Base-by-base conservation (phyloP, 2,329 filamentous ascomycete species). In the Ceratocystis albifundus region DNA sequence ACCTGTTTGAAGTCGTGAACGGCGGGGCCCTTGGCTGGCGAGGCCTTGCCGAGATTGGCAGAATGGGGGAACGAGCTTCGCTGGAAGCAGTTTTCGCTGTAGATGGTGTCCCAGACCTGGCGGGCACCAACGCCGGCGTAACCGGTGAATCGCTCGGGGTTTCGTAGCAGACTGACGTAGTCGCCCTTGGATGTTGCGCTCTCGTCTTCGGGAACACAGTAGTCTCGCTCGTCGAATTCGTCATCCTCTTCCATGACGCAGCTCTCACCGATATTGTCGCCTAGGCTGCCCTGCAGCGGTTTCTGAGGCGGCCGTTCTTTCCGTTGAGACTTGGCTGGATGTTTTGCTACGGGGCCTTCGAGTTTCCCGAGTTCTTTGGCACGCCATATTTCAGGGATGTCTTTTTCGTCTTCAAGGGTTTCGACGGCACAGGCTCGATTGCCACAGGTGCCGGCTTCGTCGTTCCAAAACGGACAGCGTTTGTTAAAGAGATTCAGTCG, bases 171-270 rank as follows among this genome's bases (percentile, higher is more conserved):
- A 67, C 70, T 71, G 46, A 70, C 70, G 53, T 72, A 99, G 79
- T 97, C 94, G 50, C 94, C 94, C 76, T 96, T 96, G 8, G 84
- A 88, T 62, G 82, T 82, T 5, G 88, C 86, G 72, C 89, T 89
- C 77, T 97, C 92, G 73, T 99, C 94, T 72, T 99, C 94, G 0
- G 91, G 90, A 3, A 97, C 85, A 76, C 94, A 99, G 76, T 97
- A 99, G 74, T 99, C 94, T 70, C 94, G 84, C 71, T 96, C 89
- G 77, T 97, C 93, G 76, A 91, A 96, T 76, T 96, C 93, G 72
- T 96, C 93, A 72, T 97, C 93, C 73, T 96, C 96, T 77, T 99
- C 94, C 20, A 97, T 87, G 59, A 99, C 91, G 74, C 94, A 99
- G 75, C 90, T 96, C 78, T 99, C 94, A 64, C 90, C 91, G 0